These are phyloP conservation scores for Pinus tabuliformis DNA, from an alignment of 75 land plant genomes.

Conservation along the genomic window DNA sequence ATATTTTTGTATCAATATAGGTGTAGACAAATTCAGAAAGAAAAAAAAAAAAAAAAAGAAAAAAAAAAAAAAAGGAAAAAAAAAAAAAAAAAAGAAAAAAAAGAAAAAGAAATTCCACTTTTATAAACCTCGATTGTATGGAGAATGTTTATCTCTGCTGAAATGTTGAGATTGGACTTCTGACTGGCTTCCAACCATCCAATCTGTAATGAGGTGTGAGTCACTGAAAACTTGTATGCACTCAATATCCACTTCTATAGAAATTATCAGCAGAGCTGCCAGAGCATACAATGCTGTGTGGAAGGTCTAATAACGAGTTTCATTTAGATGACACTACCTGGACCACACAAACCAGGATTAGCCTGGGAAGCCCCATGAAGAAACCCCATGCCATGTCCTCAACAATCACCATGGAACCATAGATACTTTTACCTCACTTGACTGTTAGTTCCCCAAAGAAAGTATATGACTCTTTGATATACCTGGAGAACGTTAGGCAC, in stretches of 20 bases:
- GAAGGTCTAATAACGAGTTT: not conserved
- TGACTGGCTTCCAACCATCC: not conserved
- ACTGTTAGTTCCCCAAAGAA: not conserved
- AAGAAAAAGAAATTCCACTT: too few relatives aligned
- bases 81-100: too few relatives aligned
- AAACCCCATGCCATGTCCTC: not conserved
- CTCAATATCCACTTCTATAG: not conserved
- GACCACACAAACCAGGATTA: not conserved
- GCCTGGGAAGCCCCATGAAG: not conserved
- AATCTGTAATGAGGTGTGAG: not conserved
- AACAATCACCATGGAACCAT: not conserved
- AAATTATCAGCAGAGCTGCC: not conserved
- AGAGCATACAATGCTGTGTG: not conserved
- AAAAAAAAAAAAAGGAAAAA: too few relatives aligned
- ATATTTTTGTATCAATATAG: too few relatives aligned
- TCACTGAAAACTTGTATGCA: not conserved
- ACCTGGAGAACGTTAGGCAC: not conserved
- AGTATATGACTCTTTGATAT: not conserved
- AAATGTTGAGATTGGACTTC: not conserved
- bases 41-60: too few relatives aligned
- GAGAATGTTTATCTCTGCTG: not conserved
- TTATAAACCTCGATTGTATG: not conserved
- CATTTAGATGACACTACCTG: not conserved
- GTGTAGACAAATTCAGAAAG: too few relatives aligned
- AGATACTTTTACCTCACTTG: not conserved